These are phyloP conservation scores for Microglena sp. DNA, from an alignment of 139 green algal genomes.

Conservation along the genomic window DNA sequence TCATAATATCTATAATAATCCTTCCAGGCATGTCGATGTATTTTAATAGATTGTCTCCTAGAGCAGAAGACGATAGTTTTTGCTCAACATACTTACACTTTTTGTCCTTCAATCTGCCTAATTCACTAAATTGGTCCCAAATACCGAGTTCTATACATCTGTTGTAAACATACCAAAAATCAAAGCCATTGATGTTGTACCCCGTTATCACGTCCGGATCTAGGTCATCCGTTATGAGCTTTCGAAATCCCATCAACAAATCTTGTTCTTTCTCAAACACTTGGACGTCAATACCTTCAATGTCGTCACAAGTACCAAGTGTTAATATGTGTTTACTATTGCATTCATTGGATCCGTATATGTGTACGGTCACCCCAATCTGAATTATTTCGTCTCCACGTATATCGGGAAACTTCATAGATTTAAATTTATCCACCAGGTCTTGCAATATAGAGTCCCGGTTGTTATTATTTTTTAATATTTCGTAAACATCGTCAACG, in stretches of 20 bases:
- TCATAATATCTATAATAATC: conserved; percentile 22
- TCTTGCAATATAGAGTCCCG: background rate
- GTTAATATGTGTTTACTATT: background rate
- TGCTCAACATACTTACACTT: background rate
- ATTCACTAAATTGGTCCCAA: background rate
- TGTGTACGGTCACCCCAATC: conserved; percentile 8
- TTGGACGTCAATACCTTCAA: background rate
- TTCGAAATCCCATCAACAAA: conserved; percentile 1
- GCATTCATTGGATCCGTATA: background rate
- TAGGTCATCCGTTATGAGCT: background rate
- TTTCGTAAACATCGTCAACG: background rate
- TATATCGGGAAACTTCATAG: background rate
- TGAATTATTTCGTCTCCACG: conserved; percentile 18
- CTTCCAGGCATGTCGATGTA: conserved; percentile 12
- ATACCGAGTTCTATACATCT: conserved; percentile 1
- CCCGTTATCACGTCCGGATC: conserved; percentile 18
- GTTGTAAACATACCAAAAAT: conserved; percentile 16
- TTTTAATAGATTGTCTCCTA: conserved; percentile 17
- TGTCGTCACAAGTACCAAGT: conserved; percentile 8
- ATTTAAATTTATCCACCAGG: background rate
- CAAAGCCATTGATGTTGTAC: conserved; percentile 22
- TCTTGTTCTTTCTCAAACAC: conserved; percentile 5
- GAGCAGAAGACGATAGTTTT: conserved; percentile 9
- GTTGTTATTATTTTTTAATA: background rate
- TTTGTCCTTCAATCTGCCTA: background rate